These are phyloP conservation scores for Sporothrix brasiliensis DNA, from an alignment of 2,329 filamentous ascomycete species.

Conservation along the genomic window DNA sequence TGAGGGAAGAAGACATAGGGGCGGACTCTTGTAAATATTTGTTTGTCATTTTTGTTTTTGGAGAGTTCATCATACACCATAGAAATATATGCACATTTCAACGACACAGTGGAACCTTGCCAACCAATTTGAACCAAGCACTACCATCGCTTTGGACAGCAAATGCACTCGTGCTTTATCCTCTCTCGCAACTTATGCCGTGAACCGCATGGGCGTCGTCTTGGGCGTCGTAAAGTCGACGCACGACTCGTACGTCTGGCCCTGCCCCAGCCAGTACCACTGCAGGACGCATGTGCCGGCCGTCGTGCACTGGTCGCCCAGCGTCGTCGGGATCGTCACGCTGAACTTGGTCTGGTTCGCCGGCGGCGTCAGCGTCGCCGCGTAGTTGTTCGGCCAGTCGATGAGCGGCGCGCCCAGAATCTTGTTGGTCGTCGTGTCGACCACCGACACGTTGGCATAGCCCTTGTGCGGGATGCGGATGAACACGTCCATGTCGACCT, in stretches of 20 bases:
- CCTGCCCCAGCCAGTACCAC: constrained; percentile 63
- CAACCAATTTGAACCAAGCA: neutral
- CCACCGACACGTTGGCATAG: constrained; percentile 53
- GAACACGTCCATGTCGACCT: constrained; percentile 48
- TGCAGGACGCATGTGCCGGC: constrained; percentile 51
- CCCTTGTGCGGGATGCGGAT: constrained; percentile 54
- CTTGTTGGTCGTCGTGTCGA: constrained; percentile 51
- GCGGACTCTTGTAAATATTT: constrained; percentile 9
- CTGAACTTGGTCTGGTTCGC: constrained; percentile 42
- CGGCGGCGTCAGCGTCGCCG: constrained; percentile 39
- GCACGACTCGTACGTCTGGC: constrained; percentile 66
- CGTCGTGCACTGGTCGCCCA: constrained; percentile 38
- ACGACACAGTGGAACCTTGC: neutral
- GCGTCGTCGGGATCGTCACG: constrained; percentile 41
- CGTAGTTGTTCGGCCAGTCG: constrained; percentile 40
- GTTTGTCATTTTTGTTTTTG: constrained; percentile 13
- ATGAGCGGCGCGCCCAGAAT: constrained; percentile 51
- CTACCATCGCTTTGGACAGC: neutral
- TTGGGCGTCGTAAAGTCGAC: constrained; percentile 54
- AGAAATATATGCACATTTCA: neutral
- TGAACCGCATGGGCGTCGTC: neutral
- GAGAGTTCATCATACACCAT: neutral
- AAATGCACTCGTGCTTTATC: too few relatives aligned
- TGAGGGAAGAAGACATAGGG: neutral
- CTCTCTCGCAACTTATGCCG: neutral